Evolutionary conservation across 75 land plant genomes (phyloP).

Genomic region (Cunninghamia lanceolata): DNA sequence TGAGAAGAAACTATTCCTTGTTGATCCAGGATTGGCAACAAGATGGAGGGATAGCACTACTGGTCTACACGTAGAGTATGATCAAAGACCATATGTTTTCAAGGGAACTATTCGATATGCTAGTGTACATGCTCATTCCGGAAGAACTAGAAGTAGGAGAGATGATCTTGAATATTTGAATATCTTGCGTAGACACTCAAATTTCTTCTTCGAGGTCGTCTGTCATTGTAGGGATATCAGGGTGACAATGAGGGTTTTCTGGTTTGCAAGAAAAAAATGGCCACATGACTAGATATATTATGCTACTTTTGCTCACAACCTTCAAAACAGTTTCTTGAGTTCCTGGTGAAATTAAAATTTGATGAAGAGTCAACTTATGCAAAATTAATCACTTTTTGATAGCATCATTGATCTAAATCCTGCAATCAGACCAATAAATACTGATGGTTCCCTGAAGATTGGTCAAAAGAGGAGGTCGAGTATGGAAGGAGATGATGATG

Average conservation of each 20-base stretch:
- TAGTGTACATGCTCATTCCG: slow-evolving; percentile 95
- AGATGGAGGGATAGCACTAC: slow-evolving; percentile 76
- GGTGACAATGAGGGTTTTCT: slow-evolving; percentile 95
- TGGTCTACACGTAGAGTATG: slow-evolving; percentile 92
- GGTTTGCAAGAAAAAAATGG: slow-evolving; percentile 98
- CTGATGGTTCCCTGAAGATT: slow-evolving; percentile 96
- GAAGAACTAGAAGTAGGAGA: slow-evolving; percentile 91
- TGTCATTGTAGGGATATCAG: slow-evolving; percentile 99
- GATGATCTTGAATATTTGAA: slow-evolving; percentile 95
- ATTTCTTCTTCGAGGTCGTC: slow-evolving; percentile 84
- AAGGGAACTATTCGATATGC: slow-evolving; percentile 96
- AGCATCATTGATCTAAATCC: slow-evolving; percentile 84
- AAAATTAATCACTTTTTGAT: slow-evolving; percentile 79
- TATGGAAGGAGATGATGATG: slow-evolving; percentile 79
- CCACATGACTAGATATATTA: slow-evolving; percentile 87
- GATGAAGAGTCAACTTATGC: slow-evolving; percentile 97
- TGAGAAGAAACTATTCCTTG: slow-evolving; percentile 88
- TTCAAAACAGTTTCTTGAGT: slow-evolving; percentile 85
- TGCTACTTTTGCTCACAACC: slow-evolving; percentile 90
- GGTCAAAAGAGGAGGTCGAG: slow-evolving; percentile 84
- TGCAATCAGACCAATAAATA: slow-evolving; percentile 82
- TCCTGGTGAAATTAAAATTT: slow-evolving; percentile 95
- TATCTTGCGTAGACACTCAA: slow-evolving; percentile 91
- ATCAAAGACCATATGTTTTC: slow-evolving; percentile 94
- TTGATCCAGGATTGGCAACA: slow-evolving; percentile 94